Evolutionary conservation across 2,329 filamentous ascomycete genomes (phyloP), one percentile per base, ranked within the genome.

Genomic region (Beauveria brongniartii): DNA sequence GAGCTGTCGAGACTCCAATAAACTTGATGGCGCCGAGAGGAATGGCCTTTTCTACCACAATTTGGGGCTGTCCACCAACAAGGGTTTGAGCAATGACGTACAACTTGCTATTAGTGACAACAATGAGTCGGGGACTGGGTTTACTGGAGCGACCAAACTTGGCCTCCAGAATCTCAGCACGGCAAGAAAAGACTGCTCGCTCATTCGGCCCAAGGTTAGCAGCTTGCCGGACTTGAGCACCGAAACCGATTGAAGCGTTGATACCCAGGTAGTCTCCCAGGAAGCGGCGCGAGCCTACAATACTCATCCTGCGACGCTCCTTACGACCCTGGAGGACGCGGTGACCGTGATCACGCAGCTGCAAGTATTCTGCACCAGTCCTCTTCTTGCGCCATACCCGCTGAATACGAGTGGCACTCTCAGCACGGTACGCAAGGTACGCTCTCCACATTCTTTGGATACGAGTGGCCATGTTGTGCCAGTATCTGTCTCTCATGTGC

Each of bases 391-490:
- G 85, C 92, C 92, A 99, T 78, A 96, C 92, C 47, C 91, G 84
- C 72, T 97, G 94, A 66, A 99, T 97, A 40, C 94, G 86, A 16
- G 89, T 96, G 7, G 94, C 94, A 62, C 91, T 94, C 75, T 99
- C 94, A 28, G 86, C 89, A 50, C 94, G 86, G 74, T 97, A 97
- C 5, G 93, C 87, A 46, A 97, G 82, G 70, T 97, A 97, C 57
- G 95, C 96, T 68, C 94, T 85, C 94, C 94, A 99, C 70, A 96
- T 94, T 67, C 94, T 85, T 77, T 99, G 94, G 63, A 99, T 97
- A 62, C 94, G 86, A 63, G 93, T 96, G 3, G 94, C 94, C 94
- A 99, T 97, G 76, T 97, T 99, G 75, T 97, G 93, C 93, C 93
- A 97, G 75, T 97, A 99, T 61, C 91, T 83, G 72, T 99, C 94